A percentile compares a stretch with the other conserved stretches of the same genome.
These are phyloP conservation scores for Cercis canadensis DNA, from an alignment of 306 rosid species.

Conservation along the genomic window DNA sequence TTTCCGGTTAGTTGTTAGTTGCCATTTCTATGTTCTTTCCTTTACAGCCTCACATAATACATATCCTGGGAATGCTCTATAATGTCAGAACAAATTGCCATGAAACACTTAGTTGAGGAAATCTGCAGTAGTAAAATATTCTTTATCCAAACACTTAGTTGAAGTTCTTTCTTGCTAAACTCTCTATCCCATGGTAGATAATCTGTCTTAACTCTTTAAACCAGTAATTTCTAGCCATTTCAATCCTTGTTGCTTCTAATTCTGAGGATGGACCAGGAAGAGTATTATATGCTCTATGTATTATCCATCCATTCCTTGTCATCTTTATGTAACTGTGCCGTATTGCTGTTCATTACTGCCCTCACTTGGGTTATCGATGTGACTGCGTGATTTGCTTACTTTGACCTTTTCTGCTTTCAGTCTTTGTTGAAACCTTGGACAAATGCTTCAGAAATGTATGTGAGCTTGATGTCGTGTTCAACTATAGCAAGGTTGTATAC, in stretches of 20 bases:
- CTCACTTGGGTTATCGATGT: conserved; percentile 16
- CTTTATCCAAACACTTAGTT: conserved; percentile 9
- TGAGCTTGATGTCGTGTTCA: conserved; percentile 90
- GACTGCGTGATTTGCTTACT: conserved; percentile 37
- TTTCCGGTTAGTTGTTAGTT: neutral
- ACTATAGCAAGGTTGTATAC: conserved; percentile 83
- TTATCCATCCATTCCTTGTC: conserved; percentile 23
- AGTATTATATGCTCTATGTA: conserved; percentile 3
- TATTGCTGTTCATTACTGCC: conserved; percentile 6
- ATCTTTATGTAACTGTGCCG: conserved; percentile 15
- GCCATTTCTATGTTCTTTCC: neutral
- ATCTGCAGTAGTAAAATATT: neutral
- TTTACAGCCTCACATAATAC: neutral
- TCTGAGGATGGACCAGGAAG: no score
- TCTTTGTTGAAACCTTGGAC: conserved; percentile 95
- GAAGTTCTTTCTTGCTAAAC: no score
- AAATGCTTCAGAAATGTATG: conserved; percentile 97
- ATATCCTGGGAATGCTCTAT: conserved; percentile 15
- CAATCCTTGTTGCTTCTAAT: conserved; percentile 18
- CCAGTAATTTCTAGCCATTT: conserved; percentile 17
- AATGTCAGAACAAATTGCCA: neutral
- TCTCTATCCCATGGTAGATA: neutral
- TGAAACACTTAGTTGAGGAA: neutral
- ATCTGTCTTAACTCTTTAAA: conserved; percentile 16
- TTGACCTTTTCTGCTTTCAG: conserved; percentile 55